A percentile compares a stretch with the other conserved stretches of the same genome.
phyloP scores from a whole-genome alignment of 2,329 filamentous ascomycete genomes.

The Calonectria leucothoes region DNA sequence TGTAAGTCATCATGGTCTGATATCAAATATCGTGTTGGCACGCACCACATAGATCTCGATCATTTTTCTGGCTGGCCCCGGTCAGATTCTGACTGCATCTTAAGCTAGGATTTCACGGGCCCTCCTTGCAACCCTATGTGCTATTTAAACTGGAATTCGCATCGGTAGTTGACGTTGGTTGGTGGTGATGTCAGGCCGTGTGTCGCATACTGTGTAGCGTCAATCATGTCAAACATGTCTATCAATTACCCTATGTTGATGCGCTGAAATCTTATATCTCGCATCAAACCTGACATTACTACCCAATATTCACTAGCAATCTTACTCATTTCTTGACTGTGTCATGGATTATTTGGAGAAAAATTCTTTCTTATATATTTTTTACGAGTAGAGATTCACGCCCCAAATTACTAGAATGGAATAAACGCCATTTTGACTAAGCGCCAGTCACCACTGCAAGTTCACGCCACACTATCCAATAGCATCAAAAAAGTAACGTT shows the following conservation, averaged over 20 bases:
- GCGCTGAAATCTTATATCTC: neutral
- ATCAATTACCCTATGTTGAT: neutral
- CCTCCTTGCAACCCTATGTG: neutral
- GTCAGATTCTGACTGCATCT: neutral
- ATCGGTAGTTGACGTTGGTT: neutral
- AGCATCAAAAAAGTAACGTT: neutral
- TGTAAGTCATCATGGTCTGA: conserved; percentile 25
- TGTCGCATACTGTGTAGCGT: conserved; percentile 14
- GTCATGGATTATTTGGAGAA: neutral
- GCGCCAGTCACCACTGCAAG: neutral
- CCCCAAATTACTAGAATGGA: neutral
- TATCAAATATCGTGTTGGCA: neutral
- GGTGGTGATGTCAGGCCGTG: conserved; percentile 23
- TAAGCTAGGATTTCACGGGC: neutral
- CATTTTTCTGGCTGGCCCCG: conserved; percentile 15
- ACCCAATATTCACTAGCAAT: neutral
- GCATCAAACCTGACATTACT: neutral
- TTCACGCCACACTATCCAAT: neutral
- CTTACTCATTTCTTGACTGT: neutral
- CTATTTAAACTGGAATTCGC: neutral
- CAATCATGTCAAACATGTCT: neutral
- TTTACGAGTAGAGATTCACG: neutral
- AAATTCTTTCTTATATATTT: neutral
- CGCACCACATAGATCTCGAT: conserved; percentile 50
- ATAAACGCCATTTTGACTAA: neutral